Conservation (phyloP, 176 grass and related monocot species). For the Elymus sibiricus region DNA sequence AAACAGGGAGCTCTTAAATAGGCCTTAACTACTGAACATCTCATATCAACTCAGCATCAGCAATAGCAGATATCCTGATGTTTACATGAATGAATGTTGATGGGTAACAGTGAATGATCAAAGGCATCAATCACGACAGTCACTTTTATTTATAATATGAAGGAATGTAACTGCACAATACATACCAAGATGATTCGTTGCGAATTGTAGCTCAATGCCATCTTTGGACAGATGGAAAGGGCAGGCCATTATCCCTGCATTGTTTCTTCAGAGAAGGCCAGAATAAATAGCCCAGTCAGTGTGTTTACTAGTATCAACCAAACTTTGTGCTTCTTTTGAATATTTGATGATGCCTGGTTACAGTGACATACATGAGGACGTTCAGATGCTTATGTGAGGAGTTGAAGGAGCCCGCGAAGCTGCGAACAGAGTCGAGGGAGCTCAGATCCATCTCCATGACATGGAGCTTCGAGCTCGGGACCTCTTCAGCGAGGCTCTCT, state of each 20-base stretch:
- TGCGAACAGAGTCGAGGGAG: slow-evolving; percentile 60
- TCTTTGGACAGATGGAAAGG: slow-evolving; percentile 68
- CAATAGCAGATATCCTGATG: not conserved
- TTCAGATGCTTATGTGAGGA: slow-evolving; percentile 61
- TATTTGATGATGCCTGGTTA: not conserved
- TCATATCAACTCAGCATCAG: not conserved
- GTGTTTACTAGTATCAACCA: not conserved
- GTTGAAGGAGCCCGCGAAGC: slow-evolving; percentile 51
- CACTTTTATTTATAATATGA: not conserved
- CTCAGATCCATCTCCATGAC: slow-evolving; percentile 90
- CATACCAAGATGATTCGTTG: slow-evolving; percentile 77
- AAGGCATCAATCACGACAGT: not conserved
- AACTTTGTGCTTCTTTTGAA: not conserved
- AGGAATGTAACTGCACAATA: not conserved
- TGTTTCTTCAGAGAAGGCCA: slow-evolving; percentile 62
- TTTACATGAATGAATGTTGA: not conserved
- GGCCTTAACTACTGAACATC: not conserved
- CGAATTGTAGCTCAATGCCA: slow-evolving; percentile 83
- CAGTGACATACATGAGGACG: slow-evolving; percentile 62
- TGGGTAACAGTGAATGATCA: not conserved
- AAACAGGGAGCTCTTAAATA: not conserved
- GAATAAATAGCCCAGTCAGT: not conserved
- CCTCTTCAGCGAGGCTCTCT: slow-evolving; percentile 60
- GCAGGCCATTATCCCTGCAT: slow-evolving; percentile 87
- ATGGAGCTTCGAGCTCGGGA: slow-evolving; percentile 45